Percentiles rank a stretch among this genome's conserved stretches.
phyloP scores from a whole-genome alignment of 1,284 basidiomycete genomes.

The Boletus sp. region DNA sequence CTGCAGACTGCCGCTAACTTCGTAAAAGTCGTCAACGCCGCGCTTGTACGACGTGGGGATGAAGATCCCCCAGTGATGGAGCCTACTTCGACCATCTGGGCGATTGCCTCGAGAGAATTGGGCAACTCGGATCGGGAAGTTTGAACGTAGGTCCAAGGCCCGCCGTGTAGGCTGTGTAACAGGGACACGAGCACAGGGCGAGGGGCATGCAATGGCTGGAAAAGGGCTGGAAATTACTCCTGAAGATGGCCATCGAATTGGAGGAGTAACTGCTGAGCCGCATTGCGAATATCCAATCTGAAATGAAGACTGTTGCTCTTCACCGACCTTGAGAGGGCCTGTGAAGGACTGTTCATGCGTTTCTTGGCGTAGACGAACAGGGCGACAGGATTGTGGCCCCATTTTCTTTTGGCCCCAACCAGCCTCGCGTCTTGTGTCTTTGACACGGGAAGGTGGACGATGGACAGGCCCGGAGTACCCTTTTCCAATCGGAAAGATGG shows the following conservation, averaged over 20 bases:
- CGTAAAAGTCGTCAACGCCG: slow-evolving; percentile 20
- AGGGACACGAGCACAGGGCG: background rate
- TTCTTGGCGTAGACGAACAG: background rate
- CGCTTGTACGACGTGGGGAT: slow-evolving; percentile 16
- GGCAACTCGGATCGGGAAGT: slow-evolving; percentile 13
- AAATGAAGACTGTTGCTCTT: background rate
- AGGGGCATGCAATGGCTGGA: background rate
- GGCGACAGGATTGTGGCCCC: background rate
- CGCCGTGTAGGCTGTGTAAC: slow-evolving; percentile 8
- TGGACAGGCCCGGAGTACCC: background rate
- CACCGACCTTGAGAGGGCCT: background rate
- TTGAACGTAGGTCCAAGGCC: background rate
- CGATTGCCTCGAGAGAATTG: slow-evolving; percentile 14
- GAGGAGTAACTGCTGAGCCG: background rate
- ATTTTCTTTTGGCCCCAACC: background rate
- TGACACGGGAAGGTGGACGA: background rate
- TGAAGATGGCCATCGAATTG: slow-evolving; percentile 6
- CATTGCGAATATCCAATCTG: slow-evolving; percentile 2
- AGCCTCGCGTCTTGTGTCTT: no score
- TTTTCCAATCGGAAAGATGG: background rate
- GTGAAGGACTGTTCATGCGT: background rate
- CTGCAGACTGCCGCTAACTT: slow-evolving; percentile 10
- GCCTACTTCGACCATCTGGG: background rate
- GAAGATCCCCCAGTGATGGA: slow-evolving; percentile 22
- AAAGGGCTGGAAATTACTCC: background rate